Conservation (phyloP, 305 asterid species). For the Plantago rigida region DNA sequence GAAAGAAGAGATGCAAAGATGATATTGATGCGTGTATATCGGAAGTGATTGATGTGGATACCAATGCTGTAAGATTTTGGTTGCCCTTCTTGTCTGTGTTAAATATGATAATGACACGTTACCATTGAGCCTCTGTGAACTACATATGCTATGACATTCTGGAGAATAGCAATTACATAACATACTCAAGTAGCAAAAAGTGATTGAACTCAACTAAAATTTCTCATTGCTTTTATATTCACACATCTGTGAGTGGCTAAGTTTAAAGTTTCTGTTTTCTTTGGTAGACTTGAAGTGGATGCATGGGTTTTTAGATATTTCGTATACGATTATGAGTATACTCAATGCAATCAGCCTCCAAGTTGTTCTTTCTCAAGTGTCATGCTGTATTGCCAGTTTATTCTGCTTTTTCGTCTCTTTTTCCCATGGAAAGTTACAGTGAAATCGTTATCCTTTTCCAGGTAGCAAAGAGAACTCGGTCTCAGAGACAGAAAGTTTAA, state of each 20-base stretch:
- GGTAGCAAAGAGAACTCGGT: conserved; percentile 29
- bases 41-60: conserved; percentile 31
- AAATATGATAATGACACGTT: neutral
- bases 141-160: neutral
- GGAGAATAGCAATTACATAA: neutral
- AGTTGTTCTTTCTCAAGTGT: neutral
- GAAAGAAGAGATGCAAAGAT: conserved; percentile 30
- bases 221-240: neutral
- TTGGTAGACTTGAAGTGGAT: neutral
- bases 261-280: neutral
- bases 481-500: conserved; percentile 27
- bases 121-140: neutral
- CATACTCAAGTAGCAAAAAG: neutral
- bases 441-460: conserved; percentile 2
- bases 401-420: conserved; percentile 8
- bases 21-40: conserved; percentile 32
- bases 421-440: neutral
- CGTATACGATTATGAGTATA: too few species aligned
- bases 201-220: neutral
- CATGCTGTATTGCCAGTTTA: neutral
- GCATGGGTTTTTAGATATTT: too few species aligned
- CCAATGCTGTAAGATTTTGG: conserved; percentile 38
- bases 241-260: neutral
- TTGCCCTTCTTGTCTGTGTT: conserved; percentile 11
- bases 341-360: neutral